These are phyloP conservation scores for Phytophthora citricola DNA, from an alignment of 352 stramenopile species.

Conservation along the genomic window DNA sequence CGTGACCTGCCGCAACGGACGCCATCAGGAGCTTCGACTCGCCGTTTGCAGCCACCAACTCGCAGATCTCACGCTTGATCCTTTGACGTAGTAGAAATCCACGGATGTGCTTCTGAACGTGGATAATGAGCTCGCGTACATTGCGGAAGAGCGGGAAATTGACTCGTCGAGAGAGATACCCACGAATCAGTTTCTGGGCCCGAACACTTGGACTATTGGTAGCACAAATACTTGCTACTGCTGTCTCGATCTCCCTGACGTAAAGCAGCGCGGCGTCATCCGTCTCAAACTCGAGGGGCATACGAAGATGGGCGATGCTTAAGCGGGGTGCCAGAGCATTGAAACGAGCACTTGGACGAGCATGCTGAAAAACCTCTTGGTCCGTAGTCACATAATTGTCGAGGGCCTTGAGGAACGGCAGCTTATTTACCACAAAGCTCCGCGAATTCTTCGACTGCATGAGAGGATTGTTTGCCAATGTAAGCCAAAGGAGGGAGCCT, in stretches of 20 bases:
- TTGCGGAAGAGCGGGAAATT: slow-evolving; percentile 49
- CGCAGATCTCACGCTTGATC: slow-evolving; percentile 55
- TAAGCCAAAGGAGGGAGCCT: slow-evolving; percentile 61
- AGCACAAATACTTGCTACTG: slow-evolving; percentile 37
- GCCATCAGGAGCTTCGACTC: slow-evolving; percentile 56
- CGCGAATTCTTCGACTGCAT: slow-evolving; percentile 60
- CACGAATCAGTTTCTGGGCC: slow-evolving; percentile 43
- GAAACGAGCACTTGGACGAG: slow-evolving; percentile 45
- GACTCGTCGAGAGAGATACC: slow-evolving; percentile 54
- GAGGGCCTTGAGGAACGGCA: slow-evolving; percentile 63
- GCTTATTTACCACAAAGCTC: slow-evolving; percentile 73
- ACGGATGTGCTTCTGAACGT: slow-evolving; percentile 61
- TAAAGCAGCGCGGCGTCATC: slow-evolving; percentile 51
- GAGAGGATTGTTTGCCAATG: slow-evolving; percentile 65
- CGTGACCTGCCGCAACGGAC: slow-evolving; percentile 37
- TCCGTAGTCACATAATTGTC: slow-evolving; percentile 74
- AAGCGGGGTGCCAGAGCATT: slow-evolving; percentile 41
- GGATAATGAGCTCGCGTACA: slow-evolving; percentile 57
- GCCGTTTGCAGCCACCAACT: slow-evolving; percentile 52
- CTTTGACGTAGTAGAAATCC: slow-evolving; percentile 67
- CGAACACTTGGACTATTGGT: slow-evolving; percentile 55
- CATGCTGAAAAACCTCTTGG: slow-evolving; percentile 61
- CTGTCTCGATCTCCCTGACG: slow-evolving; percentile 33
- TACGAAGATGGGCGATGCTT: slow-evolving; percentile 40
- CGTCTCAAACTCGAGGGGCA: slow-evolving; percentile 57